Base-by-base conservation (phyloP, 108 stramenopile genomes). In the Cyclotella atomus region DNA sequence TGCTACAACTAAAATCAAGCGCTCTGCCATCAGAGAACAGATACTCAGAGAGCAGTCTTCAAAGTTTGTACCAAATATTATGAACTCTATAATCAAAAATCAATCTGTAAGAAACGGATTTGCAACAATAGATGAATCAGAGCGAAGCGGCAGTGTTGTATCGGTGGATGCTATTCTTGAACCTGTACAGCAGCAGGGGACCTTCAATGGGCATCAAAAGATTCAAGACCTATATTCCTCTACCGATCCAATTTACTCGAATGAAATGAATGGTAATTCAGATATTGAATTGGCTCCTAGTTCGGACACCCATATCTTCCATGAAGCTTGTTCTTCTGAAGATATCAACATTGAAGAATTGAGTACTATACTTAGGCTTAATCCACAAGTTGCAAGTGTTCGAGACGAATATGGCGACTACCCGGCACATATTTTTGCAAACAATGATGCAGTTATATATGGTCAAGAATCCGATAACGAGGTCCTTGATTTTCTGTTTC, bases 321-420 rank as follows among this genome's bases (percentile, higher is more conserved):
- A 71, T 35, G 36, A 71, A 47, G 70, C 70, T 33, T 71, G 70
- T 27, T 59, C 45, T 0, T 71, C 70, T 17, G 70, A 71, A 59
- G 55, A 71, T 35, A 3, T 33, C n/a, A 44, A 61, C 45, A 60
- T 71, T 28, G 33, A 34, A 34, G 59, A 71, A 0, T 44, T 71
- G 41, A 24, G 59, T 59, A 45, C 50, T 21, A 59, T 71, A 34
- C 59, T 71, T 12, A 46, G 23, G 30, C 19, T 38, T 30, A 47
- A 59, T 21, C 70, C 70, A 10, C 44, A 60, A 33, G 17, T 71
- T 25, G 70, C 70, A 19, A 19, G 46, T 19, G 19, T 50, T 9
- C 29, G 34, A 50, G 59, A 71, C 17, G 45, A 71, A 12, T 49
- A 45, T 3, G 70, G 70, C 2, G 70, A 71, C 34, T 71, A 71